Base-by-base conservation (phyloP, 2,329 filamentous ascomycete genomes). In the Scedosporium apiospermum region DNA sequence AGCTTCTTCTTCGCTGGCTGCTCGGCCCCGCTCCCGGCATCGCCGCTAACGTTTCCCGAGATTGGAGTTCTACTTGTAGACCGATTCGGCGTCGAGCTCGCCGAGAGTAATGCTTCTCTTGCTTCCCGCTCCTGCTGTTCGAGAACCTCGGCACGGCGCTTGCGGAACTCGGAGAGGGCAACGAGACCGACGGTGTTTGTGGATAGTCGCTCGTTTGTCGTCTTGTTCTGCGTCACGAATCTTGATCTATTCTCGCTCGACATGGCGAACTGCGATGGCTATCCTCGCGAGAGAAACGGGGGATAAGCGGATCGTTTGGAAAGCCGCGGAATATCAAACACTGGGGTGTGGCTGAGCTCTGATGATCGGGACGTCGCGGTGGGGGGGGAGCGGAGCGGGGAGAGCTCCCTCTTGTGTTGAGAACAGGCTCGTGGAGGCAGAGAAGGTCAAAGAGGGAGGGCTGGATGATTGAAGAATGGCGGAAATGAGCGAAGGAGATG, bases 131-230 rank as follows among this genome's bases (percentile, higher is more conserved):
- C 91, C 71, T 95, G 93, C 71, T 91, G 88, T 74, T 97, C 93
- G 58, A 96, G 80, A n/a, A 93, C 91, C 75, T 97, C 91, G 68
- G 92, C 93, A 74, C 93, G 91, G 64, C 95, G 88, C 78, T 99
- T 98, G 75, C 93, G 91, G 74, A 96, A 98, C 72, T 98, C 95
- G 67, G 90, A 91, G 53, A 97, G 87, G 63, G 90, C 86, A 61
- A 98, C 93, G 2, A 99, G 87, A 49, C 95, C 95, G 67, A 97
- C 92, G 0, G 91, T 96, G 70, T 91, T 87, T 62, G 86, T 90
- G 64, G 93, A 93, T 58, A 96, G 82, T 14, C 91, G 81, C 71
- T 96, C 88, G 73, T 93, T 86, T 1, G 90, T 89, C 1, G 89
- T 89, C 67, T 88, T 82, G 66, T 87, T 88, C 71, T 93, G 89